Conservation (phyloP, 2,329 filamentous ascomycete genomes). For the Fusarium piperis region DNA sequence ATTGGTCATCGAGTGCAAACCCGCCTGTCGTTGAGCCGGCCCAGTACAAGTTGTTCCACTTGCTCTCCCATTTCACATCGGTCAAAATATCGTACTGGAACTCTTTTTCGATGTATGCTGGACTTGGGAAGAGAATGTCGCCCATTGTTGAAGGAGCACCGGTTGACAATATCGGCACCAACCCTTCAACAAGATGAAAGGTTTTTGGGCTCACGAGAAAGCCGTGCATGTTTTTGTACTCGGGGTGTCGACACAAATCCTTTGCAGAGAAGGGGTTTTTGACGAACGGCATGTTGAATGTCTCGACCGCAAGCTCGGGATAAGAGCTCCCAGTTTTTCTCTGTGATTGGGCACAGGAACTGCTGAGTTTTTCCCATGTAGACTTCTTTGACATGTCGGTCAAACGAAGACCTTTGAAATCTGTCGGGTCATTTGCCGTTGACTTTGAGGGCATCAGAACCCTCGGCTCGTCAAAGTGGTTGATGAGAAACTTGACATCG, state of each 20-base stretch:
- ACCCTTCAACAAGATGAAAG: slow-evolving; percentile 51
- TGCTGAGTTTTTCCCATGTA: slow-evolving; percentile 47
- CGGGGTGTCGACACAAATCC: slow-evolving; percentile 57
- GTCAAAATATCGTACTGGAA: slow-evolving; percentile 52
- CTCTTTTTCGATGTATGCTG: slow-evolving; percentile 57
- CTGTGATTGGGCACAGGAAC: slow-evolving; percentile 35
- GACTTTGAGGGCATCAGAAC: slow-evolving; percentile 46
- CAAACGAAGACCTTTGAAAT: slow-evolving; percentile 17
- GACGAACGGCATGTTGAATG: slow-evolving; percentile 50
- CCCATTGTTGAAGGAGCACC: slow-evolving; percentile 57
- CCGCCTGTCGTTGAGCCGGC: slow-evolving; percentile 65
- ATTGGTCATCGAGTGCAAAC: slow-evolving; percentile 46
- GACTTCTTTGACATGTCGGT: slow-evolving; percentile 42
- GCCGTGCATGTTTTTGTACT: slow-evolving; percentile 56
- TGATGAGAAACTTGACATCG: slow-evolving; percentile 55
- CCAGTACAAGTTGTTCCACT: slow-evolving; percentile 65
- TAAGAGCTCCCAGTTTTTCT: neutral
- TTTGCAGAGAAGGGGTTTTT: slow-evolving; percentile 37
- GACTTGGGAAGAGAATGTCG: slow-evolving; percentile 63
- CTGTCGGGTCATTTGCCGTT: neutral
- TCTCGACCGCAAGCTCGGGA: slow-evolving; percentile 14
- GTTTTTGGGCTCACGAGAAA: slow-evolving; percentile 56
- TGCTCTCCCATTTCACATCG: slow-evolving; percentile 60
- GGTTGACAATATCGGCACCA: slow-evolving; percentile 59
- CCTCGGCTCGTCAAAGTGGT: slow-evolving; percentile 59